A percentile compares a stretch with the other conserved stretches of the same genome.
Evolutionary conservation across 495 filamentous ascomycete genomes (phyloP).

Genomic region (Cladorrhinum samala): DNA sequence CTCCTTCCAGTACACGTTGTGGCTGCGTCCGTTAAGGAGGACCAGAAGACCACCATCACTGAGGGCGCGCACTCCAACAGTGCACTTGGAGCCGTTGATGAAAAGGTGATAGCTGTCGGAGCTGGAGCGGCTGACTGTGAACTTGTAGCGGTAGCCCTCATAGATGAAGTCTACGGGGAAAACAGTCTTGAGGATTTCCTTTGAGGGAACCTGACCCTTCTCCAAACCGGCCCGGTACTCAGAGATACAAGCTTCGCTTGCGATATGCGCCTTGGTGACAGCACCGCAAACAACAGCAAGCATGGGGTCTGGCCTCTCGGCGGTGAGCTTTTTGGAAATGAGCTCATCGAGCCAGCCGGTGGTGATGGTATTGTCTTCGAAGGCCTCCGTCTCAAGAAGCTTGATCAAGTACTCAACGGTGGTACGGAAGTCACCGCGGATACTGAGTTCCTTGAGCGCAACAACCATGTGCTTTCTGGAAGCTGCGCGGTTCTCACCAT

Average conservation of each 20-base stretch:
- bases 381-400: slow-evolving; percentile 94
- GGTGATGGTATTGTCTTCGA: slow-evolving; percentile 98
- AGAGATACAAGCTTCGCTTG: slow-evolving; percentile 76
- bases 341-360: slow-evolving; percentile 99
- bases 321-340: slow-evolving; percentile 95
- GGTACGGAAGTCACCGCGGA: slow-evolving; percentile 97
- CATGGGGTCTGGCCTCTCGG: slow-evolving; percentile 88
- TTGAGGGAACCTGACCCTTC: slow-evolving; percentile 93
- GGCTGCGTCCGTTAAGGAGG: slow-evolving; percentile 80
- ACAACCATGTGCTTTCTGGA: slow-evolving; percentile 99
- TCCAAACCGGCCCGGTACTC: slow-evolving; percentile 88
- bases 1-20: slow-evolving; percentile 99
- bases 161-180: slow-evolving; percentile 99
- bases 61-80: slow-evolving; percentile 85
- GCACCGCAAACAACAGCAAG: slow-evolving; percentile 90
- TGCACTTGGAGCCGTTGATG: slow-evolving; percentile 97
- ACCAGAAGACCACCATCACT: slow-evolving; percentile 93
- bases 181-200: slow-evolving; percentile 95
- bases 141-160: slow-evolving; percentile 92
- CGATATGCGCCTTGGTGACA: slow-evolving; percentile 88
- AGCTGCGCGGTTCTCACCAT: slow-evolving; percentile 91
- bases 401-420: slow-evolving; percentile 99
- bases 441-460: slow-evolving; percentile 95
- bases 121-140: slow-evolving; percentile 91
- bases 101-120: slow-evolving; percentile 95